Evolutionary conservation across 306 rosid species (phyloP).

Genomic region (Canavalia ensiformis): DNA sequence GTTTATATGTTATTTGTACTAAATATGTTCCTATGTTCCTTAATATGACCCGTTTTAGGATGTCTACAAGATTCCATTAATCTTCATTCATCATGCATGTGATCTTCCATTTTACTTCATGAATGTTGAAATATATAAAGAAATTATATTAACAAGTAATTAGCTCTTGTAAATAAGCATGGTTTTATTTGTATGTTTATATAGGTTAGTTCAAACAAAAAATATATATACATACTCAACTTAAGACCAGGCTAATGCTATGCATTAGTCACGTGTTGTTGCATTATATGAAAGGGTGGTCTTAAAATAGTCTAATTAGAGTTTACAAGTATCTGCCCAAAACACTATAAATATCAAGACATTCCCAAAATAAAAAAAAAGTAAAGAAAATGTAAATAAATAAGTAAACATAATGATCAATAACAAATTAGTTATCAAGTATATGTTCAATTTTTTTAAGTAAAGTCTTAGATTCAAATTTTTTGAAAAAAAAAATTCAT

Average conservation of each 20-base stretch:
- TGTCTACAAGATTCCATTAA: neutral
- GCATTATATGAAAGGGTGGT: neutral
- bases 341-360: neutral
- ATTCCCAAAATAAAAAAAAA: neutral
- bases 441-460: no score
- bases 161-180: neutral
- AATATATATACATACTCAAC: no score
- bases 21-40: neutral
- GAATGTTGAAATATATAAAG: neutral
- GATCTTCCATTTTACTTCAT: neutral
- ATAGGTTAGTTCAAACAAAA: neutral
- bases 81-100: neutral
- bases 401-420: neutral
- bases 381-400: neutral
- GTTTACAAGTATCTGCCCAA: neutral
- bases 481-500: no score
- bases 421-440: no score
- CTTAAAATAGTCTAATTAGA: neutral
- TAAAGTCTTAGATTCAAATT: no score
- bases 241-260: no score
- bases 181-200: neutral
- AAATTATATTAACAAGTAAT: neutral
- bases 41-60: neutral
- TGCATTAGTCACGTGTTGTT: neutral
- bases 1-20: neutral